Conservation (phyloP, 2,329 filamentous ascomycete genomes). For the Colletotrichum brevisporum region DNA sequence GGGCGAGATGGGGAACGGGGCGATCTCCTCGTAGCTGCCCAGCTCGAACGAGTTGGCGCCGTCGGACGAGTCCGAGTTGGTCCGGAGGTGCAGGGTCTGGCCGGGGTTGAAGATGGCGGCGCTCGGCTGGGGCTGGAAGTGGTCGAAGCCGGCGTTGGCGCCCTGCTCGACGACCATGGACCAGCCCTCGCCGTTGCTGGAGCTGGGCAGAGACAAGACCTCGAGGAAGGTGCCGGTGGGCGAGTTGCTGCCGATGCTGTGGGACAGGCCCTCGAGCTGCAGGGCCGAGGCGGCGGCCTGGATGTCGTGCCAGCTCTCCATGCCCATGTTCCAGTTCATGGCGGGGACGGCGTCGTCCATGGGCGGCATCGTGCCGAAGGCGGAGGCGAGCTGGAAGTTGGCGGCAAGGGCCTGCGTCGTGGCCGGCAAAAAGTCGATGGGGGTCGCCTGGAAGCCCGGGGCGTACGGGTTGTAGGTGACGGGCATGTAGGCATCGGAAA, state of each 20-base stretch:
- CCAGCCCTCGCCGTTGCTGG: constrained; percentile 87
- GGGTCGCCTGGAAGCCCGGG: constrained; percentile 66
- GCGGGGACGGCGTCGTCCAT: constrained; percentile 69
- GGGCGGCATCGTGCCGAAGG: constrained; percentile 71
- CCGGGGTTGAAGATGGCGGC: constrained; percentile 90
- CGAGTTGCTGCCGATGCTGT: constrained; percentile 61
- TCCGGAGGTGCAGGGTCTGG: constrained; percentile 90
- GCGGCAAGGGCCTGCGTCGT: constrained; percentile 75
- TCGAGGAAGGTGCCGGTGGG: constrained; percentile 77
- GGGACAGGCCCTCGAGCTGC: constrained; percentile 66
- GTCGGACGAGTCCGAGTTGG: constrained; percentile 88
- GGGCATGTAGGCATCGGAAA: constrained; percentile 65
- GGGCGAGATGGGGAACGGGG: constrained; percentile 79
- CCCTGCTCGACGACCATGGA: constrained; percentile 68
- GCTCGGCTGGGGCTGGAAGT: constrained; percentile 67
- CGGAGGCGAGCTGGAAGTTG: constrained; percentile 72
- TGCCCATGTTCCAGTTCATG: constrained; percentile 74
- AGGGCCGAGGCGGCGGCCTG: constrained; percentile 67
- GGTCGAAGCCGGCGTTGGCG: constrained; percentile 66
- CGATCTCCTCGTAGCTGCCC: constrained; percentile 86
- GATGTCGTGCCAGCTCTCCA: constrained; percentile 86
- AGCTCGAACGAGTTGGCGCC: constrained; percentile 76
- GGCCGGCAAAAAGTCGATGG: constrained; percentile 73
- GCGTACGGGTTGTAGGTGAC: constrained; percentile 60
- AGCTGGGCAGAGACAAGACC: constrained; percentile 84